Evolutionary conservation across 345 rosid genomes (phyloP).

Genomic region (Hirschfeldia incana): DNA sequence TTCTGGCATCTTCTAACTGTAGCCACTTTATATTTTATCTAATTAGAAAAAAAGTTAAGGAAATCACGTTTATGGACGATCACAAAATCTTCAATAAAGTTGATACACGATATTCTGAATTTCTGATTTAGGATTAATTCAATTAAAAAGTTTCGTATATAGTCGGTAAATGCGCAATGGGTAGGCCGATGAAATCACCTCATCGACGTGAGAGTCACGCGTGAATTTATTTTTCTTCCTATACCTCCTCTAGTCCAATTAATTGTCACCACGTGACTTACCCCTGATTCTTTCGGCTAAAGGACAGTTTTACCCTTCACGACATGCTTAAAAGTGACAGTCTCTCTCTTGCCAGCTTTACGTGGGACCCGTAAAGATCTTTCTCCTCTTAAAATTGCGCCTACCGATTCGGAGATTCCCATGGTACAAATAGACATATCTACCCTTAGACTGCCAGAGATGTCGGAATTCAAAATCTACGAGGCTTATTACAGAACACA

Average conservation of each 20-base stretch:
- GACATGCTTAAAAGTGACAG: constrained; percentile 35
- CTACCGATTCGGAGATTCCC: constrained; percentile 32
- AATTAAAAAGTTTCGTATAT: not conserved
- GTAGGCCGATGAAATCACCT: constrained; percentile 48
- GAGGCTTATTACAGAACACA: not conserved
- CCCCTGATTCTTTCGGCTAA: not conserved
- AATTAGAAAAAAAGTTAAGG: not conserved
- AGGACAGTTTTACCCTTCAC: constrained; percentile 27
- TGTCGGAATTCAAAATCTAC: not conserved
- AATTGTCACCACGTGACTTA: constrained; percentile 47
- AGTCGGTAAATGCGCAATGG: constrained; percentile 34
- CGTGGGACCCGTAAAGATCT: constrained; percentile 34
- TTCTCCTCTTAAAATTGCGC: constrained; percentile 27
- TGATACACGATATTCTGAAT: constrained; percentile 27
- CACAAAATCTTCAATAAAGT: constrained; percentile 17
- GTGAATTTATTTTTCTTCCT: constrained; percentile 30
- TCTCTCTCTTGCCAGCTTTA: constrained; percentile 35
- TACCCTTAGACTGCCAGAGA: not conserved
- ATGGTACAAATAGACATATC: not conserved
- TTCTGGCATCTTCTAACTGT: constrained; percentile 4
- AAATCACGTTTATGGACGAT: constrained; percentile 34
- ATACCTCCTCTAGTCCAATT: constrained; percentile 44
- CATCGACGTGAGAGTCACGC: constrained; percentile 44
- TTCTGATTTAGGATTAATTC: not conserved
- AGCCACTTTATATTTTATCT: not conserved